These are phyloP conservation scores for Sisymbrium altissimum DNA, from an alignment of 345 rosid species.

Conservation along the genomic window DNA sequence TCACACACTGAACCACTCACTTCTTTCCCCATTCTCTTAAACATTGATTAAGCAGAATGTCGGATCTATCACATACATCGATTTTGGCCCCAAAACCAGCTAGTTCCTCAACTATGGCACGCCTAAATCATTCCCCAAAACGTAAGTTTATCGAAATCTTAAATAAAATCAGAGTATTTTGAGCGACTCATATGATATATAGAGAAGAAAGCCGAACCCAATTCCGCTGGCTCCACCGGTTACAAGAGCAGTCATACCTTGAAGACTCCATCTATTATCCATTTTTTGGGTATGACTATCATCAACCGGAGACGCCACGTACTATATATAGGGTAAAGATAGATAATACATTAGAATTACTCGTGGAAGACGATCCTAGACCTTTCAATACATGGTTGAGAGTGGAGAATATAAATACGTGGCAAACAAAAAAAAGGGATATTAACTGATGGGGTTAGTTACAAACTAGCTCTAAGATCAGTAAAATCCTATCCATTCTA, in stretches of 20 bases:
- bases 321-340: no score
- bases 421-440: no score
- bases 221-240: conserved; percentile 26
- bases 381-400: no score
- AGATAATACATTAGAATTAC: no score
- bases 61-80: conserved; percentile 11
- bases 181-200: not conserved
- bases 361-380: no score
- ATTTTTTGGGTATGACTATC: not conserved
- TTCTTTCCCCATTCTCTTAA: conserved; percentile 11
- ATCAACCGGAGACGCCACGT: no score
- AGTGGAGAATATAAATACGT: no score
- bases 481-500: no score
- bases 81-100: conserved; percentile 14
- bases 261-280: conserved; percentile 23
- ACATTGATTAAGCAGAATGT: not conserved
- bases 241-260: conserved; percentile 34
- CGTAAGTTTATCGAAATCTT: not conserved
- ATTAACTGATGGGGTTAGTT: no score
- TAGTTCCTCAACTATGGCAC: conserved; percentile 28
- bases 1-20: conserved; percentile 23
- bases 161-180: not conserved
- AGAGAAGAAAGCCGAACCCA: conserved; percentile 1
- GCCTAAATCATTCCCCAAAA: not conserved
- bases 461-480: no score